Conservation (phyloP, 176 grass and related monocot species). For the Oryza longistaminata region DNA sequence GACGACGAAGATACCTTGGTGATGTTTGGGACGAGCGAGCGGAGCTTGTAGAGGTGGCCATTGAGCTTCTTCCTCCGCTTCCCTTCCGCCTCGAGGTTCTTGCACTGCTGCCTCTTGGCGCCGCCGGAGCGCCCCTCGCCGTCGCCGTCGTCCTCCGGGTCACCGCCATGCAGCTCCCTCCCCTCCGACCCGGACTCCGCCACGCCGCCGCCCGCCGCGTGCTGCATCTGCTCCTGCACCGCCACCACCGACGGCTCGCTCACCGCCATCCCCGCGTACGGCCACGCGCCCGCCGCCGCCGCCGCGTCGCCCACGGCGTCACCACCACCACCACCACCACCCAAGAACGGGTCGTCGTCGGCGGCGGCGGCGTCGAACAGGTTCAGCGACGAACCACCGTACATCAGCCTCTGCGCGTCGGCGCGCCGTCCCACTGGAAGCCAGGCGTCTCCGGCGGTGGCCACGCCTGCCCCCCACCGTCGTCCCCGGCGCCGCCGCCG, state of each 20-base stretch:
- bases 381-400: constrained; percentile 32
- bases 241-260: constrained; percentile 39
- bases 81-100: constrained; percentile 84
- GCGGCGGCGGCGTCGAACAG: constrained; percentile 41
- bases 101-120: constrained; percentile 81
- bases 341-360: constrained; percentile 44
- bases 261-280: not conserved
- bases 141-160: constrained; percentile 71
- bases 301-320: constrained; percentile 1
- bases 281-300: constrained; percentile 29
- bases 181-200: constrained; percentile 73
- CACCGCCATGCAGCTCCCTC: constrained; percentile 58
- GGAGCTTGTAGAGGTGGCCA: constrained; percentile 67
- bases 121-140: constrained; percentile 27
- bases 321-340: not conserved
- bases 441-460: constrained; percentile 32
- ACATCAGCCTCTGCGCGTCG: constrained; percentile 46
- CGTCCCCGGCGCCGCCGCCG: not conserved
- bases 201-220: constrained; percentile 22
- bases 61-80: constrained; percentile 87
- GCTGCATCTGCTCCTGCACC: constrained; percentile 35
- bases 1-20: constrained; percentile 56
- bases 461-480: constrained; percentile 32
- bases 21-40: constrained; percentile 93
- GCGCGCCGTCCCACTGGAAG: constrained; percentile 54